phyloP scores from a whole-genome alignment of 371 early-diverging fungal genomes.

The Lichtheimia ramosa region DNA sequence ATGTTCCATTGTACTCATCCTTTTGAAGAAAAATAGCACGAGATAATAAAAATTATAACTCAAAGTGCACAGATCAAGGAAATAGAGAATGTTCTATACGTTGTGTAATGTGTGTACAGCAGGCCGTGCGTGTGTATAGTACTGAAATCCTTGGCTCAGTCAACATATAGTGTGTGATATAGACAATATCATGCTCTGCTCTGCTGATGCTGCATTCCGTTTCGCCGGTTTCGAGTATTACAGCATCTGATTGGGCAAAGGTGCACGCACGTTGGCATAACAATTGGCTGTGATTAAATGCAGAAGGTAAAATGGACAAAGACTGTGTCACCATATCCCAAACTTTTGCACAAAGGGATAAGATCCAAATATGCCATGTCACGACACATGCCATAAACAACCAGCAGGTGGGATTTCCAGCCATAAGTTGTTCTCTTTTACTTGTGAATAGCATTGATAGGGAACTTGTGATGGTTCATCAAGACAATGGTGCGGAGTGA shows the following conservation, averaged over 20 bases:
- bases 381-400: neutral
- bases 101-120: neutral
- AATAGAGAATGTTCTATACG: neutral
- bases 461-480: no score
- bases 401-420: no score
- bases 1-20: neutral
- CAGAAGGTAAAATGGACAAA: neutral
- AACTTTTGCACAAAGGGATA: neutral
- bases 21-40: neutral
- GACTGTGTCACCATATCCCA: neutral
- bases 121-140: no score
- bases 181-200: no score
- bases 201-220: neutral
- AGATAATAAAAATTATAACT: neutral
- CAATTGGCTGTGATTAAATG: neutral
- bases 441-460: no score
- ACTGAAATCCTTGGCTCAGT: no score
- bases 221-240: neutral
- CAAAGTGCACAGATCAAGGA: neutral
- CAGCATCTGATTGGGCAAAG: neutral
- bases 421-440: no score
- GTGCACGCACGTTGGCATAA: neutral
- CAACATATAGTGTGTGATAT: no score
- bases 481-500: no score
- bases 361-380: conserved; percentile 1